Evolutionary conservation across 192 early-diverging fungal species (phyloP), one percentile per base, ranked within the genome.

Genomic region (Entophlyctis luteolus): DNA sequence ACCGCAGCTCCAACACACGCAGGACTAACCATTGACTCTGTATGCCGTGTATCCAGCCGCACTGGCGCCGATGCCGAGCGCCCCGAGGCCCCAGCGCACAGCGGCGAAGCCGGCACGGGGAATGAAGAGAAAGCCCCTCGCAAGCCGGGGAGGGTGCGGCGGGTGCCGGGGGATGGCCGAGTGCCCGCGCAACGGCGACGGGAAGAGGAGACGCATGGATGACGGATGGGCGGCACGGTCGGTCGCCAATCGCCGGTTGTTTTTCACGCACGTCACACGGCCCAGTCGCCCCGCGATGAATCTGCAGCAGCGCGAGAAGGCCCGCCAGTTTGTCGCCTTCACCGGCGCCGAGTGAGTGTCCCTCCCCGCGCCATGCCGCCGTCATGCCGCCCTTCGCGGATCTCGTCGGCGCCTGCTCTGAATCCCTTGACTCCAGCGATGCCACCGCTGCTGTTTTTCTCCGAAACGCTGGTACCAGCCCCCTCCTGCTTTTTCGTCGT

Each of bases 1-100:
- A 0, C 0, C 2, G 52, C 23, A 0, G 18, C 10, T 10, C 3
- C 18, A 14, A 32, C 16, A 16, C 16, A 67, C 65, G 20, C 2
- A 25, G 5, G 10, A 38, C 54, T 36, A 3, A 68, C 67, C 67
- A 31, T 68, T 48, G 20, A 68, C 67, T 32, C 38, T 38, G 55
- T 68, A 68, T 33, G 54, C 54, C 38, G 67, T 68, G 55, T 68
- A 68, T 45, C 67, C 67, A 1, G 67, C 67, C 4, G 67, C 67
- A n/a, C 67, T 55, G 4, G 67, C 67, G 16, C 67, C 67, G 35
- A 59, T 59, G 5, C 67, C 67, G 18, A 59, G 8, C 29, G 55
- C 34, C 4, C 54, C 56, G 4, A 68, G 39, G 22, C 37, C 29
- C 53, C 29, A 48, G 29, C 67, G 54, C 36, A 68, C 67, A 4